Percentiles rank a stretch among this genome's conserved stretches.
These are phyloP conservation scores for Fusarium avenaceum DNA, from an alignment of 2,329 filamentous ascomycete species.

Conservation along the genomic window DNA sequence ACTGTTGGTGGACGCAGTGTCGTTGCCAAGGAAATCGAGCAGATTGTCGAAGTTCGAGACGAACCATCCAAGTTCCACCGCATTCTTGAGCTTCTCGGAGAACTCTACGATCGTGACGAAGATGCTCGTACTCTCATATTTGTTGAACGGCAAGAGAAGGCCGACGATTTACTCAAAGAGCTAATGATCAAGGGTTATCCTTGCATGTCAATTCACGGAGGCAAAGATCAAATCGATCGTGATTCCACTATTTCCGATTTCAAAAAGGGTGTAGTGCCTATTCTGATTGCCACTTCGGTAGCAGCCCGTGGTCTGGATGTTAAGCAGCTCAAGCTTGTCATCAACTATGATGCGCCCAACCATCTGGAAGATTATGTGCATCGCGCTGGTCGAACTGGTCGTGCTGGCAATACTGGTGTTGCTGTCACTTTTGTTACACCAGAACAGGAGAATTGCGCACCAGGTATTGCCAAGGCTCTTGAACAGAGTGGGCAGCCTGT, in stretches of 20 bases:
- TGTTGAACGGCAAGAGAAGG: conserved; percentile 91
- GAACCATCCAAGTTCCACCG: conserved; percentile 87
- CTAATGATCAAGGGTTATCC: conserved; percentile 87
- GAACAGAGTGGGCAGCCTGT: conserved; percentile 89
- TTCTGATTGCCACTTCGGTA: conserved; percentile 94
- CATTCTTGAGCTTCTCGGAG: conserved; percentile 86
- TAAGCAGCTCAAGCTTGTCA: conserved; percentile 93
- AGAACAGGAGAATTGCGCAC: conserved; percentile 90
- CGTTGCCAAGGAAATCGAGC: conserved; percentile 92
- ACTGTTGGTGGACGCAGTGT: conserved; percentile 89
- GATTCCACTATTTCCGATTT: conserved; percentile 94
- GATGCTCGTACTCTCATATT: conserved; percentile 92
- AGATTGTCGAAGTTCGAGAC: conserved; percentile 88
- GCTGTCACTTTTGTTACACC: conserved; percentile 95
- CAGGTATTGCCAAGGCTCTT: conserved; percentile 91
- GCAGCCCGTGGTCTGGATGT: conserved; percentile 96
- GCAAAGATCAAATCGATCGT: conserved; percentile 92
- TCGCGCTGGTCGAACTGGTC: conserved; percentile 90
- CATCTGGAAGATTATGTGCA: conserved; percentile 98
- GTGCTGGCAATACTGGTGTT: conserved; percentile 93
- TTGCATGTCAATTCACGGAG: conserved; percentile 93
- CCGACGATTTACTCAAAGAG: conserved; percentile 83
- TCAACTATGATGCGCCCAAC: conserved; percentile 95
- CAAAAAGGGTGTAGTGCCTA: conserved; percentile 89
- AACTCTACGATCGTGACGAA: conserved; percentile 87